Base-by-base conservation (phyloP, 2,329 filamentous ascomycete species). In the Arthrobotrys musiformis region DNA sequence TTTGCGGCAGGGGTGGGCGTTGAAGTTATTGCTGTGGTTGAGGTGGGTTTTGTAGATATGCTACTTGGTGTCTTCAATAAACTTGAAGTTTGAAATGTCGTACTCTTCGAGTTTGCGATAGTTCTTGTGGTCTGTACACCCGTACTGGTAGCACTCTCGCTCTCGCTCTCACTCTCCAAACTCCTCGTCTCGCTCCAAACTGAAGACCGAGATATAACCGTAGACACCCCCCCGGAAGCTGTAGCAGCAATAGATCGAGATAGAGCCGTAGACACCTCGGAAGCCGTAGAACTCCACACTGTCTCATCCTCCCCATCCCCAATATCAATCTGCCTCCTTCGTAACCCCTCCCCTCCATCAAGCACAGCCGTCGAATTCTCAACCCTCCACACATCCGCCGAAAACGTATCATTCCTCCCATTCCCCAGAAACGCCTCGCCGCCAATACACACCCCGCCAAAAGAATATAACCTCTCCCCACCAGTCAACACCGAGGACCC, bases 331-430 rank as follows among this genome's bases (percentile, higher is more conserved):
- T 15, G 9, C 13, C 52, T 40, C 52, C 9, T 37, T 8, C 30
- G 1, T 13, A 37, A 15, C n/a, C 30, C 2, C 19, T 6, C 3
- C 9, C 22, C 11, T 7, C n/a, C 2, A 17, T 6, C 1, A 56
- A 3, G 2, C 1, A 35, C 52, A 30, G 40, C 19, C 19, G 63
- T 69, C n/a, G 56, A 52, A 62, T 73, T 78, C 44, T 72, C 62
- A 35, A 78, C 44, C 62, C 48, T 72, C 74, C 74, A 78, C n/a
- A 78, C 30, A n/a, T 78, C 74, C 17, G 61, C 19, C 2, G 74
- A 72, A 46, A 78, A 78, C 6, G 40, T 67, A 44, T 78, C 67
- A 40, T 72, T 69, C 17, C 26, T 19, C 2, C 61, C 44, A 22
- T 58, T 61, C 7, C 67, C 67, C 33, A 42, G 30, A 40, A 19